Evolutionary conservation across 495 filamentous ascomycete species (phyloP).

Genomic region (Jackrogersella minutella): DNA sequence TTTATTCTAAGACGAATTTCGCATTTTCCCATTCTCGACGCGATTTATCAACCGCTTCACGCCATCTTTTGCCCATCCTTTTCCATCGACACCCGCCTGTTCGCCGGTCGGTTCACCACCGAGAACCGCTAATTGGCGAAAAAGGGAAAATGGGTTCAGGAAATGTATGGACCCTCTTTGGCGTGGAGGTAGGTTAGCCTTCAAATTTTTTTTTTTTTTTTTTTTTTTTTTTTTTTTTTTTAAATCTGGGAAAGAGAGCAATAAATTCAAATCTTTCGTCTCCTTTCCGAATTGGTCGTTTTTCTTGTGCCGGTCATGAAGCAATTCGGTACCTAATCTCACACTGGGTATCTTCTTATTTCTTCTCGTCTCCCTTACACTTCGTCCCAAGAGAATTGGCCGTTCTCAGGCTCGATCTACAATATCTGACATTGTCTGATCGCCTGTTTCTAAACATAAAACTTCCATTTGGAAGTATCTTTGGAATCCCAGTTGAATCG

Average conservation of each 20-base stretch:
- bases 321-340: conserved; percentile 9
- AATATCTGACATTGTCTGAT: conserved; percentile 15
- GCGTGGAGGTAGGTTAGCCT: conserved; percentile 38
- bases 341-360: conserved; percentile 4
- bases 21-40: conserved; percentile 26
- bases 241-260: background rate
- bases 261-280: conserved; percentile 17
- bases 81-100: conserved; percentile 35
- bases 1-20: conserved; percentile 35
- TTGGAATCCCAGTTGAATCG: conserved; percentile 6
- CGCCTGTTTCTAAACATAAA: conserved; percentile 4
- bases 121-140: conserved; percentile 35
- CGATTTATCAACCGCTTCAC: conserved; percentile 28
- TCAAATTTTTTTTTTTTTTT: conserved; percentile 14
- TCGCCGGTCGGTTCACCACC: conserved; percentile 35
- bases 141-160: conserved; percentile 30
- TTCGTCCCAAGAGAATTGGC: background rate
- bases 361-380: conserved; percentile 1
- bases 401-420: background rate
- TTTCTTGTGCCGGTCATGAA: conserved; percentile 20
- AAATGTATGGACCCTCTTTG: conserved; percentile 38
- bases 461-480: conserved; percentile 13
- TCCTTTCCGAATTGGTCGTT: background rate
- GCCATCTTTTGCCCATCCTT: conserved; percentile 31
- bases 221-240: conserved; percentile 7